Conservation (phyloP, 345 rosid genomes). For the Melastoma malabathricum region DNA sequence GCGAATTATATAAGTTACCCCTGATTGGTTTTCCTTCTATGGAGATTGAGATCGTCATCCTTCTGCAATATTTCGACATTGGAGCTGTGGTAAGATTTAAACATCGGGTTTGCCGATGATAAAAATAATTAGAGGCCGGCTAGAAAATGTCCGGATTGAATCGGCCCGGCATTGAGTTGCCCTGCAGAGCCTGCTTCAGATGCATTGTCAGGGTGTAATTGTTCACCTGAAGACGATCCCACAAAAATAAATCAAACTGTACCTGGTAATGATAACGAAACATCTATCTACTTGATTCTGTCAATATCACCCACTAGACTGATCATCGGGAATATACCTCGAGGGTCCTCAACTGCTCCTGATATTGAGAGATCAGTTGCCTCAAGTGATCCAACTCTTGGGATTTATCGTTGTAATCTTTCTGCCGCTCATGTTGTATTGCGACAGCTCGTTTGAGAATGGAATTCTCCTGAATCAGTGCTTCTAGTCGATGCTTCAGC, state of each 20-base stretch:
- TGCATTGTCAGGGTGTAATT: slow-evolving; percentile 58
- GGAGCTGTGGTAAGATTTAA: no score
- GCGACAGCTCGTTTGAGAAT: slow-evolving; percentile 68
- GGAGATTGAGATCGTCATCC: no score
- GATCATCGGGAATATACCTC: slow-evolving; percentile 23
- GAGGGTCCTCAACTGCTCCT: slow-evolving; percentile 69
- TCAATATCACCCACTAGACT: not conserved
- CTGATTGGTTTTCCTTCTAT: no score
- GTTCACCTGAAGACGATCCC: slow-evolving; percentile 9
- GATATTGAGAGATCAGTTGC: slow-evolving; percentile 63
- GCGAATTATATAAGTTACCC: no score
- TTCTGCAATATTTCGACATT: no score
- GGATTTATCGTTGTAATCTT: slow-evolving; percentile 38
- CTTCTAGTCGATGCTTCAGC: slow-evolving; percentile 60
- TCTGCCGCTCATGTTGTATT: slow-evolving; percentile 77
- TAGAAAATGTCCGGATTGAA: slow-evolving; percentile 78
- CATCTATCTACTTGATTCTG: not conserved
- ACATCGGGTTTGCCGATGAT: no score
- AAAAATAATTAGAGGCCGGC: not conserved
- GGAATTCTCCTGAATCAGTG: slow-evolving; percentile 52
- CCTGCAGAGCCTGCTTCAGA: slow-evolving; percentile 32
- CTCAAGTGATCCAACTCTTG: slow-evolving; percentile 65
- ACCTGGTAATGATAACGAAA: not conserved
- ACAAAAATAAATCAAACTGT: not conserved
- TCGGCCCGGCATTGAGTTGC: slow-evolving; percentile 34